A percentile compares a stretch with the other conserved stretches of the same genome.
phyloP scores from a whole-genome alignment of 1,139 yeast species.

The Hyphopichia fennica region DNA sequence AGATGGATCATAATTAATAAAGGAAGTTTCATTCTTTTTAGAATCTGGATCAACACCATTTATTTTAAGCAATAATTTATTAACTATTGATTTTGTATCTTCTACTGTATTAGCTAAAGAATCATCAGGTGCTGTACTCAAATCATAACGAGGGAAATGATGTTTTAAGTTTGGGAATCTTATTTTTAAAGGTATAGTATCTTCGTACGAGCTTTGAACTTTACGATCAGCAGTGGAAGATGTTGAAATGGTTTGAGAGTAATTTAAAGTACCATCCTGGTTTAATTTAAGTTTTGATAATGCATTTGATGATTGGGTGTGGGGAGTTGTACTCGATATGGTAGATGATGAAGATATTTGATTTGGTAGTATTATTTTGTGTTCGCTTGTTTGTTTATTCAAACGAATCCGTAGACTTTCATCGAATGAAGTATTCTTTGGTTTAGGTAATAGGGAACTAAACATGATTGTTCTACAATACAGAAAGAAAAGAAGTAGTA shows the following conservation, averaged over 20 bases:
- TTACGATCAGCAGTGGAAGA: constrained; percentile 9
- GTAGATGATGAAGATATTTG: not conserved
- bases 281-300: constrained; percentile 13
- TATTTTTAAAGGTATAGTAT: constrained; percentile 42
- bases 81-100: constrained; percentile 29
- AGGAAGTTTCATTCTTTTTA: constrained; percentile 14
- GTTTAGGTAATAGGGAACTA: constrained; percentile 33
- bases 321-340: not conserved
- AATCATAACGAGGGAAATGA: constrained; percentile 35
- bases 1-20: constrained; percentile 21
- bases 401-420: not conserved
- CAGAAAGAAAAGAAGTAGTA: not conserved
- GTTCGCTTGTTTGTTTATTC: not conserved
- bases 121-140: constrained; percentile 30
- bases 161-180: constrained; percentile 42
- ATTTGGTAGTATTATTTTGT: not conserved
- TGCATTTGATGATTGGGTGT: not conserved
- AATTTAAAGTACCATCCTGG: constrained; percentile 29
- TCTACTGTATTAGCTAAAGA: constrained; percentile 23
- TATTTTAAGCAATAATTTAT: constrained; percentile 19
- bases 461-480: constrained; percentile 32
- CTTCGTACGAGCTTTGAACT: constrained; percentile 33
- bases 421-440: constrained; percentile 23
- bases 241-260: constrained; percentile 24
- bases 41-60: constrained; percentile 15